Conservation (phyloP, 2,329 filamentous ascomycete genomes). For the Boeremia lycopersici region DNA sequence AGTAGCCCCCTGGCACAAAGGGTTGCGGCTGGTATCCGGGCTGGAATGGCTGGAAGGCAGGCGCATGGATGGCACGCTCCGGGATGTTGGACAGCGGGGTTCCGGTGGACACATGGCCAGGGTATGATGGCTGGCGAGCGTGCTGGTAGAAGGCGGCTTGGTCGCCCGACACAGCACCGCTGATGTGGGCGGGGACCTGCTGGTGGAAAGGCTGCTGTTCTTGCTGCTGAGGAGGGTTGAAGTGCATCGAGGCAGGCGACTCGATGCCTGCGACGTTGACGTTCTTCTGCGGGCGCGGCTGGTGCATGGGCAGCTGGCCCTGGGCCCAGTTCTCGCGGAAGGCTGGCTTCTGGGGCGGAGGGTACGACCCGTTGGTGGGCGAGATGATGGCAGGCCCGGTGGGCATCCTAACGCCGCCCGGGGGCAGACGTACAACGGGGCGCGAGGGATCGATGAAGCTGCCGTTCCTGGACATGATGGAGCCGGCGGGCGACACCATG, state of each 20-base stretch:
- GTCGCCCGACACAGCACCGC: slow-evolving; percentile 57
- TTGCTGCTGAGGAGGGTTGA: slow-evolving; percentile 66
- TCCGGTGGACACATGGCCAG: slow-evolving; percentile 71
- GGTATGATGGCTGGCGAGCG: slow-evolving; percentile 70
- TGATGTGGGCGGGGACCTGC: slow-evolving; percentile 81
- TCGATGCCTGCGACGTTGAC: slow-evolving; percentile 94
- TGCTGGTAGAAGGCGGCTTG: slow-evolving; percentile 62
- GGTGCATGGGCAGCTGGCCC: slow-evolving; percentile 77
- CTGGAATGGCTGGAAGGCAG: slow-evolving; percentile 76
- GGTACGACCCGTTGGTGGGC: slow-evolving; percentile 49
- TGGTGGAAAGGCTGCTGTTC: slow-evolving; percentile 91
- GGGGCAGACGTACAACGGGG: slow-evolving; percentile 84
- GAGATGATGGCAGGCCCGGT: slow-evolving; percentile 38
- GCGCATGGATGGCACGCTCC: slow-evolving; percentile 88
- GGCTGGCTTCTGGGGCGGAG: slow-evolving; percentile 60
- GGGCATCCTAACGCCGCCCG: slow-evolving; percentile 54
- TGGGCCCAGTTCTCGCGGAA: slow-evolving; percentile 64
- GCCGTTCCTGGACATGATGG: slow-evolving; percentile 71
- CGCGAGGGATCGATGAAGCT: slow-evolving; percentile 63
- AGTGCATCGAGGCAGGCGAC: slow-evolving; percentile 69
- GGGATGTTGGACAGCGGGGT: slow-evolving; percentile 91
- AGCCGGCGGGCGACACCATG: slow-evolving; percentile 80
- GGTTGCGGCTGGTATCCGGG: slow-evolving; percentile 59
- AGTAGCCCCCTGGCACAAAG: slow-evolving; percentile 60
- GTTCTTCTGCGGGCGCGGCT: slow-evolving; percentile 91